phyloP scores from a whole-genome alignment of 495 filamentous ascomycete species.

The Glarea lozoyensis region DNA sequence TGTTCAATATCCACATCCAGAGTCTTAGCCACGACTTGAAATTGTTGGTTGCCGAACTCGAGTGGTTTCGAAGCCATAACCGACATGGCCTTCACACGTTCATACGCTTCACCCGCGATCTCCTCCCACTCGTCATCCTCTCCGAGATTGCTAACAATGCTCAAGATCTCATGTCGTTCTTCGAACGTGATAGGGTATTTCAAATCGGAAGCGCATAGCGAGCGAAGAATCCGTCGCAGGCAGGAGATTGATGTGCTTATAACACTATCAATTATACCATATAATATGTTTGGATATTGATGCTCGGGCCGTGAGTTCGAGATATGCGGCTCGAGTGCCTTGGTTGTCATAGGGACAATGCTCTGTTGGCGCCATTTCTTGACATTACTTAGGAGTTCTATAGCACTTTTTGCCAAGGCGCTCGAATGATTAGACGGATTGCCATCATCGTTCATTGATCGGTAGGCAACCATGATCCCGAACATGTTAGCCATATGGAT shows the following conservation, averaged over 20 bases:
- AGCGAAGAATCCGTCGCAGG: conserved; percentile 1
- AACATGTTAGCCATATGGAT: too few relatives aligned
- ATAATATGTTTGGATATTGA: conserved; percentile 2
- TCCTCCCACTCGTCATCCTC: not conserved
- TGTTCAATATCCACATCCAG: too few relatives aligned
- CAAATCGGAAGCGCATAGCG: not conserved
- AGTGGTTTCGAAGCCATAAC: conserved; percentile 1
- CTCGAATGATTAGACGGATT: too few relatives aligned
- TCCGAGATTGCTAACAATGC: not conserved
- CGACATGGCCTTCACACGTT: not conserved
- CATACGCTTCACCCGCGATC: not conserved
- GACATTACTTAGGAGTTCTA: not conserved
- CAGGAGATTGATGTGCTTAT: too few relatives aligned
- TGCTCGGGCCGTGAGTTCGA: not conserved
- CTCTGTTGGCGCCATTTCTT: not conserved
- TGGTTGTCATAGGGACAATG: not conserved
- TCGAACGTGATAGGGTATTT: not conserved
- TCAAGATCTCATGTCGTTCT: not conserved
- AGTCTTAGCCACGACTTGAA: too few relatives aligned
- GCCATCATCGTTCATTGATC: not conserved
- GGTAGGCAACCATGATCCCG: not conserved
- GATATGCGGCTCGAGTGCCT: not conserved
- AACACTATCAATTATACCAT: too few relatives aligned
- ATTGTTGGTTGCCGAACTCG: conserved; percentile 1
- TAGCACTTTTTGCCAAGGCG: not conserved